Percentiles rank a stretch among this genome's conserved stretches.
phyloP scores from a whole-genome alignment of 2,329 filamentous ascomycete genomes.

The Paraphaeosphaeria minitans region DNA sequence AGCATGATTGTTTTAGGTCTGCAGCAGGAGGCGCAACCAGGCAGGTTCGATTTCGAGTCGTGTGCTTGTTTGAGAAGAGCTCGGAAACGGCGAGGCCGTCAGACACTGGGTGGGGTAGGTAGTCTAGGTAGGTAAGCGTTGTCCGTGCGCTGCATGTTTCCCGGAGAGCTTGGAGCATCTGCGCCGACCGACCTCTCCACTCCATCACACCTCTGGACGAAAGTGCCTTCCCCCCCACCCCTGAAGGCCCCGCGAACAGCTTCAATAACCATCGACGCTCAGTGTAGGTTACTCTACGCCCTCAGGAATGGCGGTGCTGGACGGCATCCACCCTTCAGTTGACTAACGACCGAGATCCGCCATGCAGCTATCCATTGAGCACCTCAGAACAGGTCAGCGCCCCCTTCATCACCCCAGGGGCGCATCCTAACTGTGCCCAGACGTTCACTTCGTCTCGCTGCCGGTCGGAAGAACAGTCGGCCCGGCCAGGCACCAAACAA shows the following conservation, averaged over 20 bases:
- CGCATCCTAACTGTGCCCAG: background rate
- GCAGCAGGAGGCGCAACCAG: conserved; percentile 1
- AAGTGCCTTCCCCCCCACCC: background rate
- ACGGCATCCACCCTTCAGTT: conserved; percentile 37
- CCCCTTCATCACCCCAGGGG: background rate
- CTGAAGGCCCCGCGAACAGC: background rate
- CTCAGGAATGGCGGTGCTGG: conserved; percentile 34
- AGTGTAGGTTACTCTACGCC: conserved; percentile 38
- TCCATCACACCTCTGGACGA: background rate
- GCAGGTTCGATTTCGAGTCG: conserved; percentile 1
- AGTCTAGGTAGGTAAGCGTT: too few relatives aligned
- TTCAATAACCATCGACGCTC: conserved; percentile 17
- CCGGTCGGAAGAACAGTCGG: background rate
- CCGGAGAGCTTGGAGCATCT: background rate
- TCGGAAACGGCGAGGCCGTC: conserved; percentile 17
- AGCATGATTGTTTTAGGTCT: conserved; percentile 10
- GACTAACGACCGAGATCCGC: conserved; percentile 29
- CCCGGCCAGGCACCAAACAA: conserved; percentile 4
- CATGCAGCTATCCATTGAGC: conserved; percentile 13
- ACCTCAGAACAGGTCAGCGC: background rate
- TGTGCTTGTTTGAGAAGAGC: conserved; percentile 15
- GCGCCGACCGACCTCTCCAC: background rate
- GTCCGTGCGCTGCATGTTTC: conserved; percentile 9
- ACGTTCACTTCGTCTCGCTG: background rate
- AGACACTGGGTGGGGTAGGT: conserved; percentile 10